Evolutionary conservation across 2,329 filamentous ascomycete genomes (phyloP).

Genomic region (Talaromyces rugulosus): DNA sequence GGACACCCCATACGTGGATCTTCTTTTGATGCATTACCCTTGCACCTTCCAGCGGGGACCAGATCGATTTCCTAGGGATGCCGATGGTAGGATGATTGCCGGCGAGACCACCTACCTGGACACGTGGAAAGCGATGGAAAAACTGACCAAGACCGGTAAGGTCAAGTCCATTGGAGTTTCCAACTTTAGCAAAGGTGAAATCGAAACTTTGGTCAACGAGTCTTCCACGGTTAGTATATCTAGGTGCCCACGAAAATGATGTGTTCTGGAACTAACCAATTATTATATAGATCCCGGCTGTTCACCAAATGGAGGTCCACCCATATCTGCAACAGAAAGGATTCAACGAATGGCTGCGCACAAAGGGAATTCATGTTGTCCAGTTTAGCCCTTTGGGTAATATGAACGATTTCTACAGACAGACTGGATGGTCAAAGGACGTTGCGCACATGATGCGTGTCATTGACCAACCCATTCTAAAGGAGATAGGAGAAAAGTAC

Average conservation of each 20-base stretch:
- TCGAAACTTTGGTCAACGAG: slow-evolving; percentile 54
- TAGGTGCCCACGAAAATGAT: no score
- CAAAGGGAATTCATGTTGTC: slow-evolving; percentile 52
- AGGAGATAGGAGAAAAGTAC: slow-evolving; percentile 50
- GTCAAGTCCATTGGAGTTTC: slow-evolving; percentile 50
- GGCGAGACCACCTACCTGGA: slow-evolving; percentile 60
- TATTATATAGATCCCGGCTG: slow-evolving; percentile 48
- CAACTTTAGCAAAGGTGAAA: slow-evolving; percentile 50
- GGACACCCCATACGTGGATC: slow-evolving; percentile 75
- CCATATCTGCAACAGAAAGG: slow-evolving; percentile 57
- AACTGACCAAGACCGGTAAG: slow-evolving; percentile 37
- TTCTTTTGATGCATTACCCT: slow-evolving; percentile 82
- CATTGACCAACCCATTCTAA: slow-evolving; percentile 49
- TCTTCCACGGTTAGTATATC: no score
- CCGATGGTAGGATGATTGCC: slow-evolving; percentile 16
- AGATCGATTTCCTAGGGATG: neutral
- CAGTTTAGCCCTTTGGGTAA: slow-evolving; percentile 59
- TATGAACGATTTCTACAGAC: slow-evolving; percentile 55
- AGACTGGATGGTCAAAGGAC: slow-evolving; percentile 48
- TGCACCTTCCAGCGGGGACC: neutral
- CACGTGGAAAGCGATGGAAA: slow-evolving; percentile 50
- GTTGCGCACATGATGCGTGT: slow-evolving; percentile 45
- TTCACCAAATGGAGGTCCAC: slow-evolving; percentile 80
- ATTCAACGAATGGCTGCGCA: slow-evolving; percentile 48
- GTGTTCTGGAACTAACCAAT: no score